These are phyloP conservation scores for Henckelia pumila DNA, from an alignment of 257 asterid genomes.

Conservation along the genomic window DNA sequence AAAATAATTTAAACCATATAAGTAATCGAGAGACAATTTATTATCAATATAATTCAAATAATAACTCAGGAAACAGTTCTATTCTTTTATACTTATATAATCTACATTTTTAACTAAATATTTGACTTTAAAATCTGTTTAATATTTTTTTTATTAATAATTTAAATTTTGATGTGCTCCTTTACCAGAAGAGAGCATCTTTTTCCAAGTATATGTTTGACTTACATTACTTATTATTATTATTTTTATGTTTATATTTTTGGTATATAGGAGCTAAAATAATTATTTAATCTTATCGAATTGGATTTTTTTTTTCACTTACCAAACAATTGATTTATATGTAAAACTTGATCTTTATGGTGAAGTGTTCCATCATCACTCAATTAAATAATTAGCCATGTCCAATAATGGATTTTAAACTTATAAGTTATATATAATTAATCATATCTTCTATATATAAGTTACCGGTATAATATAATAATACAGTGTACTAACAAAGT, in stretches of 20 bases:
- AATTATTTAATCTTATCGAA: neutral
- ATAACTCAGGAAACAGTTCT: too few species aligned
- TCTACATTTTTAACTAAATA: neutral
- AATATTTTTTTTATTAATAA: too few species aligned
- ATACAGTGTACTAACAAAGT: too few species aligned
- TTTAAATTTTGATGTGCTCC: neutral
- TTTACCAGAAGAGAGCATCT: neutral
- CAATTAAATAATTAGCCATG: neutral
- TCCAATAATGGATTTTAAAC: too few species aligned
- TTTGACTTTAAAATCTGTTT: neutral
- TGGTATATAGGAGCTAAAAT: neutral
- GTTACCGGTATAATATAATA: too few species aligned
- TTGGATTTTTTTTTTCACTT: neutral
- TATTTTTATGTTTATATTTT: too few species aligned
- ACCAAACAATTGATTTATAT: neutral
- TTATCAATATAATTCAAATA: too few species aligned
- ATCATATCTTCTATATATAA: too few species aligned
- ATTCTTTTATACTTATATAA: too few species aligned
- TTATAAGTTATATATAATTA: too few species aligned
- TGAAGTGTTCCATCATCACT: neutral
- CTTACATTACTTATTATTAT: neutral
- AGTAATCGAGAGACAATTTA: too few species aligned
- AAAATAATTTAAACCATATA: too few species aligned
- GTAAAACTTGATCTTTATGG: neutral
- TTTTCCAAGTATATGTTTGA: neutral